Evolutionary conservation across 139 green algal species (phyloP).

Genomic region (Picochlorum sp.): DNA sequence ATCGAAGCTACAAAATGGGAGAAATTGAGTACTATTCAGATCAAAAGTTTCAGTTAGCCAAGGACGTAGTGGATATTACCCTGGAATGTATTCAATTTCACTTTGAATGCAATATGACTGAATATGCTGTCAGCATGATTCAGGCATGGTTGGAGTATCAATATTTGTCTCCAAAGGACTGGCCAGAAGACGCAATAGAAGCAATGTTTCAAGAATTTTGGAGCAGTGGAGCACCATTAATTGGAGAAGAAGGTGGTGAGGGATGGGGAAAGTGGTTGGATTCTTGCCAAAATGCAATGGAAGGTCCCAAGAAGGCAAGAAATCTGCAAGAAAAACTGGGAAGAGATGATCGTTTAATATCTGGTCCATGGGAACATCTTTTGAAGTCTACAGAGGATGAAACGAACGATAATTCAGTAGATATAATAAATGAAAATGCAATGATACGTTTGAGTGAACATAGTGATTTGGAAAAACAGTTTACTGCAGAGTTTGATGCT

Average conservation of each 20-base stretch:
- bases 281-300: constrained; percentile 23
- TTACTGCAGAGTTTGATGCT: too few relatives aligned
- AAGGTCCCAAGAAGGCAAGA: not conserved
- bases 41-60: constrained; percentile 21
- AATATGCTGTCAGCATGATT: constrained; percentile 41
- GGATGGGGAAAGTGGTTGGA: constrained; percentile 37
- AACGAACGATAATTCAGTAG: too few relatives aligned
- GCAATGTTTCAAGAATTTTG: constrained; percentile 61
- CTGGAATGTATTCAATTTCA: not conserved
- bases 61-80: constrained; percentile 18
- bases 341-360: not conserved
- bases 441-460: too few relatives aligned
- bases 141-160: constrained; percentile 62
- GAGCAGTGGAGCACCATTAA: constrained; percentile 31
- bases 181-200: constrained; percentile 13
- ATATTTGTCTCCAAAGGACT: constrained; percentile 37
- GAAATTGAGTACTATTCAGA: too few relatives aligned
- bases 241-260: constrained; percentile 51
- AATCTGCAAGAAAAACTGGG: not conserved
- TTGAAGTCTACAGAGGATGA: too few relatives aligned
- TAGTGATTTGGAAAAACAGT: too few relatives aligned
- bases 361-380: not conserved
- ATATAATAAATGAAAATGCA: too few relatives aligned
- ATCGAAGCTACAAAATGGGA: too few relatives aligned
- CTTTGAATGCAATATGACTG: constrained; percentile 30